Percentiles rank a stretch among this genome's conserved stretches.
Conservation (phyloP, 2,329 filamentous ascomycete species). For the Dendrostoma leiphaemia region DNA sequence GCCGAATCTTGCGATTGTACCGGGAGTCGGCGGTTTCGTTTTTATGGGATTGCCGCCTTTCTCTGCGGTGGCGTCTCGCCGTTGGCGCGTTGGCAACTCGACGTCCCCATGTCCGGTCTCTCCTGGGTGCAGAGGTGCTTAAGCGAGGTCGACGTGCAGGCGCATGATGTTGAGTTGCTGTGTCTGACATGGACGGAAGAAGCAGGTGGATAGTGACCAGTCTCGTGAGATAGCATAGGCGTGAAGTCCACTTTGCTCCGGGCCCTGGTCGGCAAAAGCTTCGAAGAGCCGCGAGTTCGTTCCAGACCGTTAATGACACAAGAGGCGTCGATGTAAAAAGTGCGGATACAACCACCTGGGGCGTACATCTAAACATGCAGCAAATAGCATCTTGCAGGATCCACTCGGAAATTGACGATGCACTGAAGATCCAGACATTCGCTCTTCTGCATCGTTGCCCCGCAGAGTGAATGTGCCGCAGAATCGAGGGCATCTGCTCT, state of each 20-base stretch:
- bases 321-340: neutral
- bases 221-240: neutral
- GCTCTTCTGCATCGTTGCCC: neutral
- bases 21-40: conserved; percentile 8
- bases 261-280: neutral
- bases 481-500: no score
- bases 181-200: conserved; percentile 1
- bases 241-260: neutral
- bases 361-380: neutral
- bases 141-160: neutral
- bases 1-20: conserved; percentile 9
- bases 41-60: neutral
- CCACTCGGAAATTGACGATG: neutral
- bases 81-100: neutral
- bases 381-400: neutral
- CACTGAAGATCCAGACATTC: neutral
- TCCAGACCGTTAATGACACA: neutral
- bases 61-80: neutral
- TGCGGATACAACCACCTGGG: neutral
- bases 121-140: neutral
- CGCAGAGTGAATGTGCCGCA: no score
- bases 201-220: neutral
- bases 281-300: neutral
- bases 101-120: neutral
- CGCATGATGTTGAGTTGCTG: neutral